These are phyloP conservation scores for Cladosporium sp. DNA, from an alignment of 2,329 filamentous ascomycete genomes.

Conservation along the genomic window DNA sequence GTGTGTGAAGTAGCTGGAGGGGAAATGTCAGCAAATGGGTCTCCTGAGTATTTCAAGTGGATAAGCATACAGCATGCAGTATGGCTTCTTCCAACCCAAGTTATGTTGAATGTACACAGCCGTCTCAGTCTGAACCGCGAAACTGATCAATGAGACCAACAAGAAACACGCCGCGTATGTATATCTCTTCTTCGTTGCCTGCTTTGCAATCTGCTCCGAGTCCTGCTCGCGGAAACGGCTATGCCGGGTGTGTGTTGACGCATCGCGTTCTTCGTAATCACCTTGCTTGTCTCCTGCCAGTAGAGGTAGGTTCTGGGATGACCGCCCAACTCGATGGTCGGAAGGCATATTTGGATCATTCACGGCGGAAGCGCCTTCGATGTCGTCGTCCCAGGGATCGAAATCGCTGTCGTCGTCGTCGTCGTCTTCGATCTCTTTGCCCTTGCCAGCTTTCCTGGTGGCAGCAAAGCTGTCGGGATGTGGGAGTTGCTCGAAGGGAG, in stretches of 20 bases:
- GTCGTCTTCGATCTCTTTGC: slow-evolving; percentile 25
- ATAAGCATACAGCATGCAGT: slow-evolving; percentile 74
- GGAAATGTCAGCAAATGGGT: background rate
- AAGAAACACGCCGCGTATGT: slow-evolving; percentile 84
- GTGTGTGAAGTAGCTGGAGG: slow-evolving; percentile 72
- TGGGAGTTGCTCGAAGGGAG: slow-evolving; percentile 33
- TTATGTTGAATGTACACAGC: slow-evolving; percentile 93
- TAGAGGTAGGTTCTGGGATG: slow-evolving; percentile 50
- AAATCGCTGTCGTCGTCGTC: slow-evolving; percentile 41
- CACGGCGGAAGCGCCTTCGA: slow-evolving; percentile 27
- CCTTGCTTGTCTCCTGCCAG: slow-evolving; percentile 47
- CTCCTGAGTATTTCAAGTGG: background rate
- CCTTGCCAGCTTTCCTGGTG: slow-evolving; percentile 1
- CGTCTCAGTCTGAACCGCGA: slow-evolving; percentile 93
- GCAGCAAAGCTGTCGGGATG: slow-evolving; percentile 24
- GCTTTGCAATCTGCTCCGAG: slow-evolving; percentile 63
- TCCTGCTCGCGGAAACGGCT: slow-evolving; percentile 67
- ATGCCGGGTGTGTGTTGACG: slow-evolving; percentile 7
- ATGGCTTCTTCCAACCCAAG: slow-evolving; percentile 95
- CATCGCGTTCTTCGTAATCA: slow-evolving; percentile 31
- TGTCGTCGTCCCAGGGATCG: slow-evolving; percentile 48
- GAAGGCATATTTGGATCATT: slow-evolving; percentile 49
- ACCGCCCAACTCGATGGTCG: slow-evolving; percentile 47
- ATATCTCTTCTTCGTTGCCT: slow-evolving; percentile 77
- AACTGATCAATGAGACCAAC: slow-evolving; percentile 77